Evolutionary conservation across 2,329 filamentous ascomycete species (phyloP), one percentile per base, ranked within the genome.

Genomic region (Neofusicoccum kwambonambiense): DNA sequence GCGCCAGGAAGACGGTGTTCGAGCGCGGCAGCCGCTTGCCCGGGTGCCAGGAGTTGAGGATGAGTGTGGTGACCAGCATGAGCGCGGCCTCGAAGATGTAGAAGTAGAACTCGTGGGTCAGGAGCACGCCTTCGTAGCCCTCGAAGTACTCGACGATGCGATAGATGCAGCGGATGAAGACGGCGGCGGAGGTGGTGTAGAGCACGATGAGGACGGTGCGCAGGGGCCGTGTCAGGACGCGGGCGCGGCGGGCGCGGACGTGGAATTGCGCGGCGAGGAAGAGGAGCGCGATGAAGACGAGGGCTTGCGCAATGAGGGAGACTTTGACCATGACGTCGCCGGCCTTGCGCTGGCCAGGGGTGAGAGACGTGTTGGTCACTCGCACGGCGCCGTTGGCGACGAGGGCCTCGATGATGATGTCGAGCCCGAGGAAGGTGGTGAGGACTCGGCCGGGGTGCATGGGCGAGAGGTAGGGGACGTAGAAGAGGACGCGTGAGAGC

Each of bases 401-500:
- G 2, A 87, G 75, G 9, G 81, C 70, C 51, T 86, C 82, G 44
- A 87, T 80, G 0, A 81, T 74, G 1, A 76, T 71, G 42, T 87
- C 84, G 9, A 85, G 76, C 1, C 81, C 75, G 41, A 89, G 75
- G 67, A 89, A 85, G 3, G 81, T 82, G 67, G 86, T 88, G 68
- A 88, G 84, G 4, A 88, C 79, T 3, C 84, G 80, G 3, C 84
- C 84, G 0, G 84, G 84, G 68, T 86, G 83, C 39, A 86, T 79
- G 0, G 86, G 86, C 0, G 86, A 80, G 64, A 84, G 80, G 70
- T 87, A 85, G 0, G 86, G 86, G 2, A 87, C 79, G 73, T 89
- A 90, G 72, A 84, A 85, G 19, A 89, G 78, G 12, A 87, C 79
- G 3, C 86, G 82, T 2, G 83, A 83, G 27, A 89, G 82, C 64